Percentiles rank a stretch among this genome's conserved stretches.
Evolutionary conservation across 306 rosid species (phyloP).

Genomic region (Acacia crassicarpa): DNA sequence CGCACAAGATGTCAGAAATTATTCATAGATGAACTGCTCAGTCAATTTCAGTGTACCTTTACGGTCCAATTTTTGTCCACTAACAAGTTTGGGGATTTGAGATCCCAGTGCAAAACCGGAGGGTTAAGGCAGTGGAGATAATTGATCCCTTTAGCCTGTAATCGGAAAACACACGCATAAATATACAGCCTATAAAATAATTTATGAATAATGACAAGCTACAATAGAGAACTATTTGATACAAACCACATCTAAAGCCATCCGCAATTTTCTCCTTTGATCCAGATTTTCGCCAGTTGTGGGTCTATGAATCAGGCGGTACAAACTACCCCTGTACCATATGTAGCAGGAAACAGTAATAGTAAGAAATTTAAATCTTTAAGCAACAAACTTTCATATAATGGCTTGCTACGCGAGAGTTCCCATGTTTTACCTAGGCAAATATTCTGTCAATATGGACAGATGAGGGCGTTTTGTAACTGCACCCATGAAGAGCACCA

Average conservation of each 20-base stretch:
- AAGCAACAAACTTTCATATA: background rate
- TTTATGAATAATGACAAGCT: background rate
- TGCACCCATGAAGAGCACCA: constrained; percentile 98
- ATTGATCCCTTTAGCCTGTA: constrained; percentile 96
- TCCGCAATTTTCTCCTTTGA: constrained; percentile 75
- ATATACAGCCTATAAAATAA: constrained; percentile 7
- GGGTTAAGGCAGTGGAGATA: constrained; percentile 92
- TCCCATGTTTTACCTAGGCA: constrained; percentile 64
- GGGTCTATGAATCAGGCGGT: constrained; percentile 86
- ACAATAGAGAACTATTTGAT: background rate
- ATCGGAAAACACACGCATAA: background rate
- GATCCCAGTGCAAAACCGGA: constrained; percentile 96
- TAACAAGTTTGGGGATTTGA: constrained; percentile 91
- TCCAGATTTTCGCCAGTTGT: constrained; percentile 77
- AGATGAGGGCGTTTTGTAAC: constrained; percentile 90
- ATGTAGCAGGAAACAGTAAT: constrained; percentile 16
- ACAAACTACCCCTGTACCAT: constrained; percentile 79
- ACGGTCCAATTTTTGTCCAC: constrained; percentile 97
- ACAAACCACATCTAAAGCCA: constrained; percentile 96
- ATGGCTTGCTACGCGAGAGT: background rate
- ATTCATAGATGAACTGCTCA: background rate
- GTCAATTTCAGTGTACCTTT: constrained; percentile 51
- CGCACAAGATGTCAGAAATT: background rate
- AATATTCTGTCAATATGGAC: constrained; percentile 91
- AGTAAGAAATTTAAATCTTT: constrained; percentile 12